These are phyloP conservation scores for Westerdykella sp. DNA, from an alignment of 2,329 filamentous ascomycete genomes.

Conservation along the genomic window DNA sequence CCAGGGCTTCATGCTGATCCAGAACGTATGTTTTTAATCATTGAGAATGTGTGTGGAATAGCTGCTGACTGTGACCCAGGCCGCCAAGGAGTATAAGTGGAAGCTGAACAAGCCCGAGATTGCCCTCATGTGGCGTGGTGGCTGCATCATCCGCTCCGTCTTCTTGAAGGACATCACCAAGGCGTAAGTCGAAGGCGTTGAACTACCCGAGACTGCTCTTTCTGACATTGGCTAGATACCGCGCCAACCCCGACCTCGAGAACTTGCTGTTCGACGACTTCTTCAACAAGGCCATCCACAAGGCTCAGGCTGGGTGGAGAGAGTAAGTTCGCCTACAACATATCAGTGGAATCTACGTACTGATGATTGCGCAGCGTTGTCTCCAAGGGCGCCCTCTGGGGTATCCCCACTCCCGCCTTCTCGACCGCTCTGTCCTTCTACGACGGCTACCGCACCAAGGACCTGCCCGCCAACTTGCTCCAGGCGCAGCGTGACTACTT, in stretches of 20 bases:
- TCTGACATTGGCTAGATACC: slow-evolving; percentile 52
- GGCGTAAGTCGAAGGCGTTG: slow-evolving; percentile 42
- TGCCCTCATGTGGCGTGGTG: slow-evolving; percentile 99
- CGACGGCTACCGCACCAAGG: slow-evolving; percentile 95
- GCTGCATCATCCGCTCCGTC: slow-evolving; percentile 99
- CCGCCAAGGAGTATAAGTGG: slow-evolving; percentile 92
- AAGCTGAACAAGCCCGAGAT: slow-evolving; percentile 99
- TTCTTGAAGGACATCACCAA: slow-evolving; percentile 99
- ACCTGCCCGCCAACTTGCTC: slow-evolving; percentile 95
- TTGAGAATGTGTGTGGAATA: slow-evolving; percentile 5
- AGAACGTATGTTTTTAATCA: slow-evolving; percentile 61
- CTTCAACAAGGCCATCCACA: slow-evolving; percentile 99
- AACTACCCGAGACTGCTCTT: not conserved
- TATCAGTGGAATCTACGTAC: slow-evolving; percentile 1
- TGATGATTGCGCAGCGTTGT: slow-evolving; percentile 63
- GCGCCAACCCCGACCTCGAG: slow-evolving; percentile 87
- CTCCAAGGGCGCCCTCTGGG: slow-evolving; percentile 83
- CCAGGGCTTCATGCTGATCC: slow-evolving; percentile 99
- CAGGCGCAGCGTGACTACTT: slow-evolving; percentile 99
- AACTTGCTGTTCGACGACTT: slow-evolving; percentile 98
- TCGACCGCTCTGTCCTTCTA: slow-evolving; percentile 97
- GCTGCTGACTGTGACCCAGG: slow-evolving; percentile 46
- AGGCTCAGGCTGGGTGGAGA: slow-evolving; percentile 61
- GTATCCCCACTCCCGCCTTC: slow-evolving; percentile 95
- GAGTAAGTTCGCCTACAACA: slow-evolving; percentile 20